Base-by-base conservation (phyloP, 2,329 filamentous ascomycete species). In the Fusarium sp. region DNA sequence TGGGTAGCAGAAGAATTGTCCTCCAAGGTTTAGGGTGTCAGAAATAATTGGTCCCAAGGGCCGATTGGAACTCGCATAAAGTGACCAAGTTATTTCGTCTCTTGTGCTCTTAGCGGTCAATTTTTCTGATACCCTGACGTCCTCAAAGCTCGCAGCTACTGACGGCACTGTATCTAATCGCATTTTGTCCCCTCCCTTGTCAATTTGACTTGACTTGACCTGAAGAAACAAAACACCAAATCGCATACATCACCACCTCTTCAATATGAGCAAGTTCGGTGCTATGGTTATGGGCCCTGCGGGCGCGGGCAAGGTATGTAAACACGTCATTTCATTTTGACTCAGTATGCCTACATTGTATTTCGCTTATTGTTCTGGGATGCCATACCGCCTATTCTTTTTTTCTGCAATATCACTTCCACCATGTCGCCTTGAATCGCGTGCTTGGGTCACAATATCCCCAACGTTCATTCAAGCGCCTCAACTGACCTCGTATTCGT, bases 221-320 rank as follows among this genome's bases (percentile, higher is more conserved):
- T 45, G 20, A 58, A 47, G 40, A 60, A 63, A 52, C 53, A 32
- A 65, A 59, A 58, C 60, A 57, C 61, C 68, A 72, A 59, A 57
- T 49, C 30, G 27, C 57, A 54, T 48, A 45, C 34, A 52, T 62
- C 60, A 60, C 52, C 48, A 54, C 27, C 51, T 48, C 58, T 65
- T 59, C 78, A 84, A 63, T 71, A 97, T 97, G 94, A 95, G 92
- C 82, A 97, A 98, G 82, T 98, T 94, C 79, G 96, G 96, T 56
- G 91, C 93, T 71, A 91, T 98, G 82, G 91, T 98, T 66, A 97
- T 98, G 92, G 96, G 96, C 80, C 96, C 95, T 65, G 95, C 96
- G 22, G 96, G 94, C 73, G 94, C 94, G 24, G 96, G 96, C 83
- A 99, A 97, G 87, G 90, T 91, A 81, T 71, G 83, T 74, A 9